phyloP scores from a whole-genome alignment of 768 basidiomycete species.

The Boletus sensibilis region DNA sequence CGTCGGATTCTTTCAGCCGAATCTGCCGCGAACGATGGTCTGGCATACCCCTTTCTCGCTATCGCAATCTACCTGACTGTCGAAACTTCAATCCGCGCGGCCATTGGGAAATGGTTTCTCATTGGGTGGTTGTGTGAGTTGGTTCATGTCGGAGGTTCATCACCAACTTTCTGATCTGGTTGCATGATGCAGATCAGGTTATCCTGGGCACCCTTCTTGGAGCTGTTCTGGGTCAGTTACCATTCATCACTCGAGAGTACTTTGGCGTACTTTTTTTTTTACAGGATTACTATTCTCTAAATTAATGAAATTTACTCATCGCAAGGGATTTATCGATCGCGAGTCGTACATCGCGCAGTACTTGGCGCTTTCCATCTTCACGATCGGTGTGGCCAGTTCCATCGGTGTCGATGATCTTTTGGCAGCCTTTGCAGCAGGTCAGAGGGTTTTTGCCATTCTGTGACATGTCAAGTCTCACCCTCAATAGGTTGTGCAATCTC shows the following conservation, averaged over 20 bases:
- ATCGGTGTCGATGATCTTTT: slow-evolving; percentile 87
- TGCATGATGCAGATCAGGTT: slow-evolving; percentile 64
- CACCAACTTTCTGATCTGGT: background rate
- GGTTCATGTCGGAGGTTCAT: background rate
- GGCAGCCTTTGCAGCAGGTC: slow-evolving; percentile 83
- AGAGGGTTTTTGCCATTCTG: slow-evolving; percentile 3
- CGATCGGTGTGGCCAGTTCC: slow-evolving; percentile 74
- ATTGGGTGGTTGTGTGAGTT: slow-evolving; percentile 71
- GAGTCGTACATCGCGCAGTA: slow-evolving; percentile 90
- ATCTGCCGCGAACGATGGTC: slow-evolving; percentile 92
- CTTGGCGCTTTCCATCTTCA: slow-evolving; percentile 68
- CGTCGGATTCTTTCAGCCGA: slow-evolving; percentile 84
- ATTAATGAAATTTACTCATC: slow-evolving; percentile 69
- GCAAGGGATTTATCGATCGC: slow-evolving; percentile 64
- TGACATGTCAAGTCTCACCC: background rate
- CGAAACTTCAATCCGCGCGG: slow-evolving; percentile 58
- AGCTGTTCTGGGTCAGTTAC: slow-evolving; percentile 44
- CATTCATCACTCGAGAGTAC: background rate
- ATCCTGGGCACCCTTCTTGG: slow-evolving; percentile 72
- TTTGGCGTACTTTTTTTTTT: background rate
- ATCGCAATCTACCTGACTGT: slow-evolving; percentile 84
- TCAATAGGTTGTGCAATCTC: slow-evolving; percentile 79
- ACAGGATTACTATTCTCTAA: slow-evolving; percentile 66
- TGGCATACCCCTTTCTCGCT: slow-evolving; percentile 90
- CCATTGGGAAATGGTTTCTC: slow-evolving; percentile 83